phyloP scores from a whole-genome alignment of 768 basidiomycete genomes.

The Lentinula boryana region DNA sequence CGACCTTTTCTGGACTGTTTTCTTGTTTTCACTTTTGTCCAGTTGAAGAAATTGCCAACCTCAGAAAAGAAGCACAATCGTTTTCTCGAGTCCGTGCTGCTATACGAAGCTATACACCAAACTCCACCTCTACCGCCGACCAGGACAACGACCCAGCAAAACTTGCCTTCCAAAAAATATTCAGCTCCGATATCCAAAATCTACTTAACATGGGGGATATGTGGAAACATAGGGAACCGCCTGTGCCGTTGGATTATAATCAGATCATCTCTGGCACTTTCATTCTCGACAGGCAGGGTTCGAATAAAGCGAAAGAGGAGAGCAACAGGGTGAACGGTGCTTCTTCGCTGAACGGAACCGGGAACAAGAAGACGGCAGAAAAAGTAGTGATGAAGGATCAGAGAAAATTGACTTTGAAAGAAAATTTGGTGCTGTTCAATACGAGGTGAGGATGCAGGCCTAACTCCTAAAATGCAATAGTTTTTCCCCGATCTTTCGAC shows the following conservation, averaged over 20 bases:
- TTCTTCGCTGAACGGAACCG: conserved; percentile 13
- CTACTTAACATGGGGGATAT: conserved; percentile 92
- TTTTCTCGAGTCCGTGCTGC: conserved; percentile 77
- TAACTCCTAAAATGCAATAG: no score
- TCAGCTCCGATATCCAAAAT: conserved; percentile 80
- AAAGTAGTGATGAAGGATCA: conserved; percentile 65
- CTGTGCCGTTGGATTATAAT: conserved; percentile 80
- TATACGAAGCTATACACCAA: conserved; percentile 37
- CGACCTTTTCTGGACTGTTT: background rate
- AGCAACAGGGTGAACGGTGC: conserved; percentile 1
- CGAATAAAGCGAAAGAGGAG: conserved; percentile 9
- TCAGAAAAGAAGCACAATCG: conserved; percentile 85
- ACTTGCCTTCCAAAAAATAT: conserved; percentile 86
- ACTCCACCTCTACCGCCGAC: background rate
- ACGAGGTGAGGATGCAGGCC: conserved; percentile 51
- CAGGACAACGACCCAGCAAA: conserved; percentile 46
- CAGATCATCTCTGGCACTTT: conserved; percentile 64
- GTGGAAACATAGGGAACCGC: conserved; percentile 91
- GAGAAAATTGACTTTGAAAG: conserved; percentile 64
- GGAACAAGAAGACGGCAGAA: no score
- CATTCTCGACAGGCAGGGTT: conserved; percentile 18
- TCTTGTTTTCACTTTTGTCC: no score
- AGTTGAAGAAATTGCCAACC: conserved; percentile 88
- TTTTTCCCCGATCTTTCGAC: no score
- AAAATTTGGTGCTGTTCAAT: conserved; percentile 79